Base-by-base conservation (phyloP, 805 yeast genomes). In the Zygosaccharomyces rouxii region DNA sequence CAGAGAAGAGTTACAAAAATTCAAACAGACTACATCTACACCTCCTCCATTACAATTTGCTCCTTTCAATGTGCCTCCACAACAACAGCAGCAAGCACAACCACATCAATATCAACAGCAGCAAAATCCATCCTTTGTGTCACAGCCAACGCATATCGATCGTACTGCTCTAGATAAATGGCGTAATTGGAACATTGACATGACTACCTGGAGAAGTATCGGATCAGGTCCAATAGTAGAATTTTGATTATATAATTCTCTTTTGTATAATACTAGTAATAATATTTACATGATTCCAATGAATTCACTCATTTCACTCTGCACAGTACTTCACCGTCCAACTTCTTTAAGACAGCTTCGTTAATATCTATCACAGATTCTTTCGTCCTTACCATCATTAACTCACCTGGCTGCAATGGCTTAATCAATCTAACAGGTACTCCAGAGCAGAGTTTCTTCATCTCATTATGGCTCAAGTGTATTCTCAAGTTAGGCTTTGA, bases 371-470 rank as follows among this genome's bases (percentile, higher is more conserved):
- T 71, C 35, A 90, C 76, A 18, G 75, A 74, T 7, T 75, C 72
- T 19, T 71, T 70, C 38, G 79, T 71, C 55, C 76, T 74, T 28
- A 94, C 78, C 58, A 94, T 81, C 51, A 89, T 80, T 50, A 86
- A 77, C 67, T 94, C 99, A 33, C 96, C 96, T 0, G 97, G 95
- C 61, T 83, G 87, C 44, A 88, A 70, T 0, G 97, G 95, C 58
- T 79, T 77, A 50, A 92, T 81, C 55, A 80, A 75, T 71, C 95
- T 79, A 22, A 87, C 83, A 9, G 81, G 76, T 51, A 78, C 72
- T 3, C 98, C 99, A 7, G 83, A 73, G 19, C 95, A 85, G 54
- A 94, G 75, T 16, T 80, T 79, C 60, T 77, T 77, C 53, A 94
- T 70, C 55, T 90, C 96, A 1, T 76, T 73, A 18, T 74, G 69